These are phyloP conservation scores for Yamadazyma endophytica DNA, from an alignment of 805 yeast species.

Conservation along the genomic window DNA sequence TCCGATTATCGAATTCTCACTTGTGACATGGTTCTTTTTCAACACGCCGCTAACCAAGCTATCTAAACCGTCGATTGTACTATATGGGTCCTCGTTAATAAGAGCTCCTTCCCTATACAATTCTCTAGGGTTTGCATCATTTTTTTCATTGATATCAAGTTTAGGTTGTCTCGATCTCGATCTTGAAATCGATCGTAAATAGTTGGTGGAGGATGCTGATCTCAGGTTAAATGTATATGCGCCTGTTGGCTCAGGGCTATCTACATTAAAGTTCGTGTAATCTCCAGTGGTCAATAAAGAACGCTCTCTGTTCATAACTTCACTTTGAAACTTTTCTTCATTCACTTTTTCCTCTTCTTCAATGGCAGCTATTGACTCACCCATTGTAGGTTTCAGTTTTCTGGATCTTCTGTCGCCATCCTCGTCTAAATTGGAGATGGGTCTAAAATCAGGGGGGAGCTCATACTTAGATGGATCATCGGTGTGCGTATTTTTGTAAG, in stretches of 20 bases:
- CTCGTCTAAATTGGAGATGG: slow-evolving; percentile 8
- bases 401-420: slow-evolving; percentile 36
- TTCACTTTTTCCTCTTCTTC: slow-evolving; percentile 22
- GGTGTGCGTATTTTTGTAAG: slow-evolving; percentile 57
- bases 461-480: slow-evolving; percentile 43
- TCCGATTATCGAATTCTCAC: not conserved
- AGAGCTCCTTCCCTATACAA: slow-evolving; percentile 57
- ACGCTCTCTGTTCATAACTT: slow-evolving; percentile 23
- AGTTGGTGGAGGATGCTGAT: slow-evolving; percentile 40
- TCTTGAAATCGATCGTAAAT: slow-evolving; percentile 62
- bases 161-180: slow-evolving; percentile 51
- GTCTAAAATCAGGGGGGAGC: slow-evolving; percentile 35
- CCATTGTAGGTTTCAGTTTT: slow-evolving; percentile 40
- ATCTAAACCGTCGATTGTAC: slow-evolving; percentile 45
- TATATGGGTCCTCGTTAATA: slow-evolving; percentile 46
- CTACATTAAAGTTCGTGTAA: slow-evolving; percentile 43
- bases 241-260: slow-evolving; percentile 41
- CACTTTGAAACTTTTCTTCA: slow-evolving; percentile 12
- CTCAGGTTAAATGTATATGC: slow-evolving; percentile 62
- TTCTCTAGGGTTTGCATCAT: slow-evolving; percentile 30
- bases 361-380: slow-evolving; percentile 42
- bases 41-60: slow-evolving; percentile 25
- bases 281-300: slow-evolving; percentile 44
- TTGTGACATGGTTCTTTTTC: slow-evolving; percentile 1
- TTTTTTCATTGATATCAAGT: slow-evolving; percentile 19